Conservation (phyloP, 192 early-diverging fungal genomes). For the Rhizoclosmatium globosum region DNA sequence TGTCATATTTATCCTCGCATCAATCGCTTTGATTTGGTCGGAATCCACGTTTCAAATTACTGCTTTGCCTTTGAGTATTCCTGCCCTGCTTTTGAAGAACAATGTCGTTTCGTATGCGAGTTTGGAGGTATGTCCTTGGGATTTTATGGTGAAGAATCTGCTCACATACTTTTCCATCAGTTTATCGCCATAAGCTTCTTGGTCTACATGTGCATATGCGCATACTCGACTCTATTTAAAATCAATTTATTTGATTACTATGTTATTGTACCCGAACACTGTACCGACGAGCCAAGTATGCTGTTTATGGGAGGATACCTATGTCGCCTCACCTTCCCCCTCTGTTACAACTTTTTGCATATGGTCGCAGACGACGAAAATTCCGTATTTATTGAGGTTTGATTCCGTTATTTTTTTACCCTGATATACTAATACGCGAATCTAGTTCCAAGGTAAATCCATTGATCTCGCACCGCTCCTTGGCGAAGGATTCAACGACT, state of each 20-base stretch:
- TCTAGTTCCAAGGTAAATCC: conserved; percentile 61
- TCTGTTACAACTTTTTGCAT: conserved; percentile 96
- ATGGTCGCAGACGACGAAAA: conserved; percentile 59
- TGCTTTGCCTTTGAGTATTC: conserved; percentile 69
- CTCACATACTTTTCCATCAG: conserved; percentile 44
- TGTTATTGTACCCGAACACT: conserved; percentile 89
- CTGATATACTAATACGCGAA: not conserved
- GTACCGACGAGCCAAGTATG: conserved; percentile 89
- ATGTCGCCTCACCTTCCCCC: conserved; percentile 70
- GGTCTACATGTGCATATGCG: conserved; percentile 91
- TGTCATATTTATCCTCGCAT: conserved; percentile 67
- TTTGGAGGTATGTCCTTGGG: conserved; percentile 50
- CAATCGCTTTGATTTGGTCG: conserved; percentile 87
- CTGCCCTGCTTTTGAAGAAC: conserved; percentile 63
- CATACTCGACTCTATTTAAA: conserved; percentile 91
- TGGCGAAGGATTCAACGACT: conserved; percentile 86
- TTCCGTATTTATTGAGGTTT: conserved; percentile 59
- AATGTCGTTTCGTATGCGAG: conserved; percentile 44
- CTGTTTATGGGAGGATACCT: conserved; percentile 95
- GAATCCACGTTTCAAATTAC: conserved; percentile 87
- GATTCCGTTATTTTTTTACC: not conserved
- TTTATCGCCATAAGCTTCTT: conserved; percentile 78
- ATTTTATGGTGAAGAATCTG: not conserved
- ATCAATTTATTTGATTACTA: conserved; percentile 90
- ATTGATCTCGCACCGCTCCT: conserved; percentile 91